Evolutionary conservation across 495 filamentous ascomycete genomes (phyloP).

Genomic region (Tetracladium marchalianum): DNA sequence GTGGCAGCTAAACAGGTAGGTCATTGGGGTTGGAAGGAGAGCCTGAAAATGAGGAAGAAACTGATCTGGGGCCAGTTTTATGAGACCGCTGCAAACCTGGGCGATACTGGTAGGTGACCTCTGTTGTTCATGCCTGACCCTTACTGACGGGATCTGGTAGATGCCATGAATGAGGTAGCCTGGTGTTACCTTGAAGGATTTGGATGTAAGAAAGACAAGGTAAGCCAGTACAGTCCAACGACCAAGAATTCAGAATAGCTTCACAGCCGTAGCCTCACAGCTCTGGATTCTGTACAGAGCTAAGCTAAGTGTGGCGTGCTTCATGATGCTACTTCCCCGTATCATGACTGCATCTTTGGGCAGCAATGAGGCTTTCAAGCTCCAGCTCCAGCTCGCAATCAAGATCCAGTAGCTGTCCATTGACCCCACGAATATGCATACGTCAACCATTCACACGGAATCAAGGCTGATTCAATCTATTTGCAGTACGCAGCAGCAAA

Average conservation of each 20-base stretch:
- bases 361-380: constrained; percentile 25
- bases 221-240: constrained; percentile 36
- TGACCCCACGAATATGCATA: constrained; percentile 6
- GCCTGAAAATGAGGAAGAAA: constrained; percentile 8
- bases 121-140: constrained; percentile 10
- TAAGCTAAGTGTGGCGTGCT: constrained; percentile 14
- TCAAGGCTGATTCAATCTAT: constrained; percentile 14
- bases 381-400: not conserved
- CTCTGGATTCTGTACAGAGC: too few species aligned
- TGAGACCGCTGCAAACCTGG: constrained; percentile 91
- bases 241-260: constrained; percentile 14
- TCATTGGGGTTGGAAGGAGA: constrained; percentile 1
- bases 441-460: constrained; percentile 11
- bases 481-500: constrained; percentile 48
- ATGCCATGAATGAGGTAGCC: constrained; percentile 95
- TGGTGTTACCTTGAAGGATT: constrained; percentile 96
- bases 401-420: not conserved
- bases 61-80: constrained; percentile 57
- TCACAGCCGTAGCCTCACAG: constrained; percentile 1
- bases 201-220: constrained; percentile 94
- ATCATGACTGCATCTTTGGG: constrained; percentile 22
- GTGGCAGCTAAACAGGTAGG: constrained; percentile 56
- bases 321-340: constrained; percentile 8
- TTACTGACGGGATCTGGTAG: constrained; percentile 27
- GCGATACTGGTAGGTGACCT: constrained; percentile 56